Base-by-base conservation (phyloP, 2,329 filamentous ascomycete genomes). In the Pseudohalonectria lignicola region DNA sequence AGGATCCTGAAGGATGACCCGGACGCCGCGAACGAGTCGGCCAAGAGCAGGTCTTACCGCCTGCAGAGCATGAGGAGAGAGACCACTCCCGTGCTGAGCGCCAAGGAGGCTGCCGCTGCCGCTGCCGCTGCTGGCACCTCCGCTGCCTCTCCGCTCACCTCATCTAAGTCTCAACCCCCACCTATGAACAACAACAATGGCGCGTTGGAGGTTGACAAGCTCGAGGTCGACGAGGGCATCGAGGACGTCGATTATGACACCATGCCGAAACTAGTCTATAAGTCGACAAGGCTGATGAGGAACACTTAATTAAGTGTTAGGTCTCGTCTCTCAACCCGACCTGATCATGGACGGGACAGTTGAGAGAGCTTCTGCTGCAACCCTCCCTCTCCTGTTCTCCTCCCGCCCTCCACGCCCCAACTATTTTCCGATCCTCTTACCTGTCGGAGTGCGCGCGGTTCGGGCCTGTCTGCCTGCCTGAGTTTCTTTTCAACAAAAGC, bases 51-150 rank as follows among this genome's bases (percentile, higher is more conserved):
- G 32, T 71, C 64, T 30, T 69, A 66, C 42, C 64, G 72, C 13
- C 66, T 69, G 25, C 67, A 68, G 40, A 71, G 63, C 44, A 69
- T 76, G 61, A 63, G 72, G 33, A 63, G 64, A 43, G 69, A 68
- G 32, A 49, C 44, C 6, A 46, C 33, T 9, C 15, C 46, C 21
- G 47, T 52, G 21, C 46, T 52, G 16, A 55, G 48, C 9, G 39
- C 38, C 8, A 45, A 46, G 40, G 43, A 48, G 19, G 42, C 39
- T 1, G 41, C 19, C 21, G 15, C 13, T 15, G 11, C 21, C 33
- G 33, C 33, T 15, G 21, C 13, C 20, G n/a, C 33, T 21, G 15
- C 21, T 25, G 18, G 13, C 19, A 4, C 20, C 21, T 9, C 6
- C 12, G 11, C 16, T 15, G 2, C 20, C 11, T 35, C 33, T 35